These are phyloP conservation scores for Gomphus bonarii DNA, from an alignment of 1,284 basidiomycete species.

Conservation along the genomic window DNA sequence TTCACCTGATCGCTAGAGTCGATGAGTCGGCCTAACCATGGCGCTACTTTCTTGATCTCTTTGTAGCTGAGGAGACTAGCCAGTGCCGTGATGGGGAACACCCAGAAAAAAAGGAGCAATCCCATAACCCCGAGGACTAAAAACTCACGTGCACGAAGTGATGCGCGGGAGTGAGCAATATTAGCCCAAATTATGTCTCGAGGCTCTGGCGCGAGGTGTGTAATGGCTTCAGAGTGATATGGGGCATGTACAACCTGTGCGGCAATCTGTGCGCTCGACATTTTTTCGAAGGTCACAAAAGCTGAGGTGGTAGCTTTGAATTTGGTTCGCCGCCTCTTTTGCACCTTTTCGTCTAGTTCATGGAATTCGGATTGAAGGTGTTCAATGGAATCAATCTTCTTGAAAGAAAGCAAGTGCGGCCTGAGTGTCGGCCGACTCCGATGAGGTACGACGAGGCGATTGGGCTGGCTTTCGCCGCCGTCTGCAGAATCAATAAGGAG, in stretches of 20 bases:
- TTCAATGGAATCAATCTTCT: slow-evolving; percentile 78
- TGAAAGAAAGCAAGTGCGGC: slow-evolving; percentile 48
- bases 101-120: slow-evolving; percentile 75
- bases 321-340: slow-evolving; percentile 50
- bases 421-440: slow-evolving; percentile 60
- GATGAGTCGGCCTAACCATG: slow-evolving; percentile 75
- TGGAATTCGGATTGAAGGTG: slow-evolving; percentile 72
- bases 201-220: slow-evolving; percentile 83
- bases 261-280: slow-evolving; percentile 89
- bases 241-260: slow-evolving; percentile 78
- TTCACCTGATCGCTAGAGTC: slow-evolving; percentile 71
- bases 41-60: slow-evolving; percentile 83
- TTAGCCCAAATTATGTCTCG: slow-evolving; percentile 94
- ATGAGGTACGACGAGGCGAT: slow-evolving; percentile 60
- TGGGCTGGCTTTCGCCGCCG: slow-evolving; percentile 16
- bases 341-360: slow-evolving; percentile 73
- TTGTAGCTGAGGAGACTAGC: slow-evolving; percentile 82
- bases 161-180: slow-evolving; percentile 54
- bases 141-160: slow-evolving; percentile 53
- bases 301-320: slow-evolving; percentile 78
- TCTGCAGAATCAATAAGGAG: slow-evolving; percentile 16
- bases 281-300: slow-evolving; percentile 96
- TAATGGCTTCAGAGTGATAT: slow-evolving; percentile 53
- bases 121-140: slow-evolving; percentile 62
- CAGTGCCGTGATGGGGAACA: slow-evolving; percentile 77